A percentile compares a stretch with the other conserved stretches of the same genome.
Evolutionary conservation across 768 basidiomycete genomes (phyloP).

Genomic region (Chalciporus piperatus): DNA sequence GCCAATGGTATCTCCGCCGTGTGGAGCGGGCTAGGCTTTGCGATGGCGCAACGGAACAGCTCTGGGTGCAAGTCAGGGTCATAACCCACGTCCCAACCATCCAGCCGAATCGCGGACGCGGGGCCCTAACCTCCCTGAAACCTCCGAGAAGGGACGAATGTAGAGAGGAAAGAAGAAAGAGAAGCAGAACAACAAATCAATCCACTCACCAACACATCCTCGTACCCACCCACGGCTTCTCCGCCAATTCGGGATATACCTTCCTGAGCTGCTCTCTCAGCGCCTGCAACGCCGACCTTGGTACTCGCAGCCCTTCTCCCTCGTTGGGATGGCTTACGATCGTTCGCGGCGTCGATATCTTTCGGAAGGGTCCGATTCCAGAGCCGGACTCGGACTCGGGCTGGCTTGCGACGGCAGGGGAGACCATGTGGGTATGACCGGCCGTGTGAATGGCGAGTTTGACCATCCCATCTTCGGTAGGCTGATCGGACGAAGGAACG

Average conservation of each 20-base stretch:
- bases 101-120: not conserved
- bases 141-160: not conserved
- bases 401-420: conserved; percentile 1
- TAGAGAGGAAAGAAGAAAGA: not conserved
- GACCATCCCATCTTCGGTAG: conserved; percentile 63
- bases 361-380: conserved; percentile 11
- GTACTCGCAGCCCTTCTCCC: conserved; percentile 60
- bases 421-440: conserved; percentile 56
- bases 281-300: conserved; percentile 46
- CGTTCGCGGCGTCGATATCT: conserved; percentile 77
- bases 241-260: conserved; percentile 76
- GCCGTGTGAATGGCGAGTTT: conserved; percentile 77
- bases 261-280: conserved; percentile 51
- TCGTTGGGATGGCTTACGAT: conserved; percentile 53
- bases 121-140: too few relatives aligned
- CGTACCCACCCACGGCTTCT: conserved; percentile 68
- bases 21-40: not conserved
- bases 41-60: not conserved
- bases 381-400: not conserved
- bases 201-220: conserved; percentile 80
- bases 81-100: too few relatives aligned
- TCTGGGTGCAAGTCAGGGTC: not conserved
- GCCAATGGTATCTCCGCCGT: not conserved
- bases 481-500: conserved; percentile 39
- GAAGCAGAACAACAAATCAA: not conserved